Conservation (phyloP, 371 early-diverging fungal species). For the Nematocida major region DNA sequence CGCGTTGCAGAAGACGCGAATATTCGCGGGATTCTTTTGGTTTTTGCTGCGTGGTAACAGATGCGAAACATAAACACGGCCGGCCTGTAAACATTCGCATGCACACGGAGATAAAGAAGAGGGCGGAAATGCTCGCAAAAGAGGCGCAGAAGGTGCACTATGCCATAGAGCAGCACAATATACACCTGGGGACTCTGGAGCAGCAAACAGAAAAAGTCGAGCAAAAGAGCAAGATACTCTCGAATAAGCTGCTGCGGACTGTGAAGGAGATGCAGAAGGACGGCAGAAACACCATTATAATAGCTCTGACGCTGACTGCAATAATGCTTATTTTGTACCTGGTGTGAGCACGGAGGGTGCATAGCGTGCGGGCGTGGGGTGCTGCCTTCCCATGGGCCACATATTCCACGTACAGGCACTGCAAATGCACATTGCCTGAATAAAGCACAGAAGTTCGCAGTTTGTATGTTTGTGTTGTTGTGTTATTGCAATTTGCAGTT, state of each 20-base stretch:
- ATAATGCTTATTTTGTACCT: constrained; percentile 32
- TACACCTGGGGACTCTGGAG: constrained; percentile 34
- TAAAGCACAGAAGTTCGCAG: too few relatives aligned
- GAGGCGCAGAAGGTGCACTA: constrained; percentile 23
- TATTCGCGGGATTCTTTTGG: too few relatives aligned
- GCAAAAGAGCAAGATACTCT: constrained; percentile 13
- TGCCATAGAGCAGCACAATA: constrained; percentile 39
- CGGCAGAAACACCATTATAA: constrained; percentile 44
- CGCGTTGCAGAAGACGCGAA: too few relatives aligned
- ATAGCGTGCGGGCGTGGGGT: not conserved
- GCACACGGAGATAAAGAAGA: constrained; percentile 39
- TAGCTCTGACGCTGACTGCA: constrained; percentile 3
- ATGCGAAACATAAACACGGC: too few relatives aligned
- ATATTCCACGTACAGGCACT: not conserved
- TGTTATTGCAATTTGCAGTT: too few relatives aligned
- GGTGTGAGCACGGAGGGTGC: too few relatives aligned
- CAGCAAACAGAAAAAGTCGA: constrained; percentile 45
- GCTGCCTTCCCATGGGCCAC: not conserved
- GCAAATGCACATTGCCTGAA: too few relatives aligned
- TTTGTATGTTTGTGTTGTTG: too few relatives aligned
- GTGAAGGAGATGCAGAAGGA: constrained; percentile 27
- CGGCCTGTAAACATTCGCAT: not conserved
- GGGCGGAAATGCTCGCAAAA: constrained; percentile 22
- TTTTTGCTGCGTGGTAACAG: too few relatives aligned
- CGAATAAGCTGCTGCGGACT: constrained; percentile 33